Conservation (phyloP, 768 basidiomycete genomes). For the Crassisporium funariophilum region DNA sequence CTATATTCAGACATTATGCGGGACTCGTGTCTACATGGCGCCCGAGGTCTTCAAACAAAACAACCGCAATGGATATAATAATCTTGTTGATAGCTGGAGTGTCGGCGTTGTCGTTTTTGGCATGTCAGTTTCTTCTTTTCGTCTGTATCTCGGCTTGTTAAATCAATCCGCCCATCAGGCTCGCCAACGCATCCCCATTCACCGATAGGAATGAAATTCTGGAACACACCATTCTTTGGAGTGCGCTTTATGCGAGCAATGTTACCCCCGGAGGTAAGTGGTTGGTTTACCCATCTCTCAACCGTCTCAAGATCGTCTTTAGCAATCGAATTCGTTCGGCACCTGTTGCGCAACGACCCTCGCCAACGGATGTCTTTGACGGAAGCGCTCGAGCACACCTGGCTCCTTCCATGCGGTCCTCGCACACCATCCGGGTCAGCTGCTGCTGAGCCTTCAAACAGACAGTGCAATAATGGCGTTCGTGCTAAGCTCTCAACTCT, state of each 20-base stretch:
- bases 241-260: slow-evolving; percentile 38
- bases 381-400: slow-evolving; percentile 71
- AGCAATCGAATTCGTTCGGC: slow-evolving; percentile 69
- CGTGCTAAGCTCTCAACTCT: slow-evolving; percentile 46
- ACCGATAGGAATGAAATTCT: slow-evolving; percentile 70
- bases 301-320: slow-evolving; percentile 7
- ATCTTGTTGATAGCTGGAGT: slow-evolving; percentile 94
- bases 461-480: slow-evolving; percentile 42
- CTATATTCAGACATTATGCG: slow-evolving; percentile 80
- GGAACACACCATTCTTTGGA: slow-evolving; percentile 65
- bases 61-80: slow-evolving; percentile 74
- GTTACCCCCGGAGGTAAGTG: slow-evolving; percentile 50
- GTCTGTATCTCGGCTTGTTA: no score
- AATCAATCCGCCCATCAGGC: slow-evolving; percentile 46
- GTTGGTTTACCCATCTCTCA: neutral
- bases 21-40: slow-evolving; percentile 92
- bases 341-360: slow-evolving; percentile 69
- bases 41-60: slow-evolving; percentile 84
- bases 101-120: slow-evolving; percentile 93
- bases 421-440: slow-evolving; percentile 20
- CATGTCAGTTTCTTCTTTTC: slow-evolving; percentile 56
- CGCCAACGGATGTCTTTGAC: slow-evolving; percentile 67
- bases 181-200: slow-evolving; percentile 80
- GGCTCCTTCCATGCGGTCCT: slow-evolving; percentile 56
- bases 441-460: no score